Conservation (phyloP, 441 rosid species). For the Mallotus japonicus region DNA sequence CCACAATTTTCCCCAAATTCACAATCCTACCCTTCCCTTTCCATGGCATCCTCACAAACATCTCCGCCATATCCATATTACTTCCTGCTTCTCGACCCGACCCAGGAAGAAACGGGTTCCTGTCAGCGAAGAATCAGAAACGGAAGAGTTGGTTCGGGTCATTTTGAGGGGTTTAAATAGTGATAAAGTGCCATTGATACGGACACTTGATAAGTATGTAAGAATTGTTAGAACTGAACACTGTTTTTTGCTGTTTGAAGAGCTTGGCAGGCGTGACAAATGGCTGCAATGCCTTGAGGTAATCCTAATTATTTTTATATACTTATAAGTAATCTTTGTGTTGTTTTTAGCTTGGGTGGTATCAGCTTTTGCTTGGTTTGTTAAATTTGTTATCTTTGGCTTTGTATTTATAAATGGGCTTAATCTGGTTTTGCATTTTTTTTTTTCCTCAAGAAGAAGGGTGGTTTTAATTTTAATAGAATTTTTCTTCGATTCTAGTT, state of each 20-base stretch:
- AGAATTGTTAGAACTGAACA: constrained; percentile 68
- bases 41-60: constrained; percentile 9
- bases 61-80: constrained; percentile 19
- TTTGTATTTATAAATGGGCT: background rate
- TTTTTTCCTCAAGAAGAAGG: background rate
- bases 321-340: too few relatives aligned
- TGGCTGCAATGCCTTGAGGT: constrained; percentile 97
- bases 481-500: too few relatives aligned
- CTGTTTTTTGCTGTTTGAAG: constrained; percentile 85
- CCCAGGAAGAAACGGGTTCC: constrained; percentile 44
- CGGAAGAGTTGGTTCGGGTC: constrained; percentile 52
- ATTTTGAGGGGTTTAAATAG: constrained; percentile 50
- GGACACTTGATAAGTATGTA: constrained; percentile 69
- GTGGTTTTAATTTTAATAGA: background rate
- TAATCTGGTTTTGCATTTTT: background rate
- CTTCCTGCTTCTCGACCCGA: constrained; percentile 35
- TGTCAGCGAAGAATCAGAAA: constrained; percentile 40
- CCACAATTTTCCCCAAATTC: background rate
- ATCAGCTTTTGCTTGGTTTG: background rate
- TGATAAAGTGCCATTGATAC: constrained; percentile 52
- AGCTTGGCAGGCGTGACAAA: constrained; percentile 79
- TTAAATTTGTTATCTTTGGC: constrained; percentile 13
- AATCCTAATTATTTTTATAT: background rate
- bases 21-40: background rate
- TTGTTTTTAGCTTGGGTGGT: background rate